Evolutionary conservation across 306 rosid species (phyloP).

Genomic region (Cucurbita pepo): DNA sequence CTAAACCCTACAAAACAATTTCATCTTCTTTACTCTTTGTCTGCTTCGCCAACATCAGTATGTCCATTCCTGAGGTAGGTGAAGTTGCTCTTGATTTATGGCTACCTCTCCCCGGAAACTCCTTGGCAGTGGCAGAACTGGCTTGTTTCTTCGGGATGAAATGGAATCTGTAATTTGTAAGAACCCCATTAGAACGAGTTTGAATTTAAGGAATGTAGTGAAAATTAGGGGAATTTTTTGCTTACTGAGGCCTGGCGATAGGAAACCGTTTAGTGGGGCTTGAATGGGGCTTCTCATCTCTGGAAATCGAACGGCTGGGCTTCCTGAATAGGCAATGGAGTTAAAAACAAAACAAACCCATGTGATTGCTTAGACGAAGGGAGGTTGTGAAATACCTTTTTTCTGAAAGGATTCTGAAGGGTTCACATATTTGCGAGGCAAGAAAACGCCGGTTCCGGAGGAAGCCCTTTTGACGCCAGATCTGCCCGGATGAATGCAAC

Average conservation of each 20-base stretch:
- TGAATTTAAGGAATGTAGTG: not conserved
- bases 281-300: constrained; percentile 15
- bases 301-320: not conserved
- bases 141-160: constrained; percentile 27
- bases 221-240: too few relatives aligned
- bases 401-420: constrained; percentile 37
- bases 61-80: constrained; percentile 78
- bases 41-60: constrained; percentile 20
- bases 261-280: constrained; percentile 13
- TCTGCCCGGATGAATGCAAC: constrained; percentile 15
- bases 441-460: constrained; percentile 75
- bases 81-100: constrained; percentile 34
- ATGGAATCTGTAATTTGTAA: constrained; percentile 22
- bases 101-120: constrained; percentile 24
- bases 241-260: constrained; percentile 31
- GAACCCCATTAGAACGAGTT: not conserved
- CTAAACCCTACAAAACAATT: not conserved
- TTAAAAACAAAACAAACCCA: not conserved
- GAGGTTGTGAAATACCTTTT: constrained; percentile 16
- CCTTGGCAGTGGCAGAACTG: constrained; percentile 29
- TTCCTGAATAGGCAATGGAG: not conserved
- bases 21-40: not conserved
- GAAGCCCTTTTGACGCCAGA: constrained; percentile 25
- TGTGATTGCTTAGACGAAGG: not conserved
- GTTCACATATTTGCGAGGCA: constrained; percentile 51